These are phyloP conservation scores for Zygoascus flipseniorum DNA, from an alignment of 805 yeast species.

Conservation along the genomic window DNA sequence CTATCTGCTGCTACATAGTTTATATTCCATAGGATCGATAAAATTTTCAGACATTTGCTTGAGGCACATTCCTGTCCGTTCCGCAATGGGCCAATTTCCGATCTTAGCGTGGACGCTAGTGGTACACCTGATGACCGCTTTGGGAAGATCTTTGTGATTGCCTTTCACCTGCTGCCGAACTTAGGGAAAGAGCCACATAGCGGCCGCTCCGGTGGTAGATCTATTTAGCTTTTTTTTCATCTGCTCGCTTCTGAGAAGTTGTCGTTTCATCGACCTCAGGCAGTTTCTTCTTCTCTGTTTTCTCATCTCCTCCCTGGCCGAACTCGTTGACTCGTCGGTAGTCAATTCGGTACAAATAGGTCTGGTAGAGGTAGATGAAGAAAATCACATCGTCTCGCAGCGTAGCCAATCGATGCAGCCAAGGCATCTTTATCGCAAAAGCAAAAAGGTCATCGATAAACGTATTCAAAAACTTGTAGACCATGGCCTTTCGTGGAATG, in stretches of 20 bases:
- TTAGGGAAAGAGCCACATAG: too few relatives aligned
- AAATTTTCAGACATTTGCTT: too few relatives aligned
- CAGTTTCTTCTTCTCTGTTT: slow-evolving; percentile 9
- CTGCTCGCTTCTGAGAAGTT: neutral
- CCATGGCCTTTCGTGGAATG: slow-evolving; percentile 35
- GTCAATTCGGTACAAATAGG: slow-evolving; percentile 36
- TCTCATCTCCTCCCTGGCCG: slow-evolving; percentile 25
- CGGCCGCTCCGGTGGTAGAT: neutral
- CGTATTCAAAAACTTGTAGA: slow-evolving; percentile 35
- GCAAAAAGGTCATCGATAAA: slow-evolving; percentile 36
- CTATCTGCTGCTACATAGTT: too few relatives aligned
- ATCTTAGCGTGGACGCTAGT: too few relatives aligned
- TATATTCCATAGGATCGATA: too few relatives aligned
- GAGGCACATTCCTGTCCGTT: too few relatives aligned
- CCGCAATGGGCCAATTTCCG: too few relatives aligned
- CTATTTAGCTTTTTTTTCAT: neutral
- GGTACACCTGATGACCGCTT: too few relatives aligned
- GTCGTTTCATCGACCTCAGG: neutral
- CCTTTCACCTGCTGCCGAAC: too few relatives aligned
- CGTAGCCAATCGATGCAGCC: slow-evolving; percentile 35
- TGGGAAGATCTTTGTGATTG: too few relatives aligned
- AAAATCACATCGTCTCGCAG: slow-evolving; percentile 36
- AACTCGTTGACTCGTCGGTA: slow-evolving; percentile 32
- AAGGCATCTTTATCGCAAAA: slow-evolving; percentile 36
- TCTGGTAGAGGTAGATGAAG: slow-evolving; percentile 33